These are phyloP conservation scores for Tetradesmus obliquus DNA, from an alignment of 139 green algal species.

Conservation along the genomic window DNA sequence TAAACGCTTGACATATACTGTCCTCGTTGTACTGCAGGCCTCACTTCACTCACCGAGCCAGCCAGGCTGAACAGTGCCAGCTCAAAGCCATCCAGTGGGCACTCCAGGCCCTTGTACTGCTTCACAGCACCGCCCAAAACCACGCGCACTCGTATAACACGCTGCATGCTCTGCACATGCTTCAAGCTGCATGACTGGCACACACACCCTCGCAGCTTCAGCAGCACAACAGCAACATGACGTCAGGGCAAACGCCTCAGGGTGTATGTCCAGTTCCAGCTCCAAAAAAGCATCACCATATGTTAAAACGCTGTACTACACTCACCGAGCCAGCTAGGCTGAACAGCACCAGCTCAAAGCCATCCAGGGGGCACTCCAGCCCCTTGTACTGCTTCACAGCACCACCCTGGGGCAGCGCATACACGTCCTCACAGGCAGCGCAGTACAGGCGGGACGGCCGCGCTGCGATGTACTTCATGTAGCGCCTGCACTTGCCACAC, in stretches of 20 bases:
- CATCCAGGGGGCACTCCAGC: constrained; percentile 81
- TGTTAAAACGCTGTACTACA: not conserved
- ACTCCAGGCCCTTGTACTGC: constrained; percentile 87
- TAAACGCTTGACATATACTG: no score
- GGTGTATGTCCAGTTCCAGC: no score
- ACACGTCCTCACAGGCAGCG: constrained; percentile 89
- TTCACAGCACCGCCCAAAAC: constrained; percentile 74
- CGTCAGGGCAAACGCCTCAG: no score
- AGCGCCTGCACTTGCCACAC: constrained; percentile 90
- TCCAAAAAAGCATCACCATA: no score
- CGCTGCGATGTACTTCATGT: constrained; percentile 88
- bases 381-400: constrained; percentile 89
- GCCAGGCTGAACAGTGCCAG: constrained; percentile 87
- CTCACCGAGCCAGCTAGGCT: constrained; percentile 66
- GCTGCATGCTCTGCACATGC: no score
- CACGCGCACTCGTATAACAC: no score
- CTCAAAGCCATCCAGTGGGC: constrained; percentile 88
- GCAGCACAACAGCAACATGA: not conserved
- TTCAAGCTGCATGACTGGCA: no score
- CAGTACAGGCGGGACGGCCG: constrained; percentile 89
- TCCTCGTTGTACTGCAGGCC: no score
- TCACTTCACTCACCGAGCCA: constrained; percentile 45
- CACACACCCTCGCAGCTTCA: not conserved
- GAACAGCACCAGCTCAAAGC: constrained; percentile 93
- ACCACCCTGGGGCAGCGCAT: constrained; percentile 84